Conservation (phyloP, 495 filamentous ascomycete species). For the Elasticomyces elasticus region DNA sequence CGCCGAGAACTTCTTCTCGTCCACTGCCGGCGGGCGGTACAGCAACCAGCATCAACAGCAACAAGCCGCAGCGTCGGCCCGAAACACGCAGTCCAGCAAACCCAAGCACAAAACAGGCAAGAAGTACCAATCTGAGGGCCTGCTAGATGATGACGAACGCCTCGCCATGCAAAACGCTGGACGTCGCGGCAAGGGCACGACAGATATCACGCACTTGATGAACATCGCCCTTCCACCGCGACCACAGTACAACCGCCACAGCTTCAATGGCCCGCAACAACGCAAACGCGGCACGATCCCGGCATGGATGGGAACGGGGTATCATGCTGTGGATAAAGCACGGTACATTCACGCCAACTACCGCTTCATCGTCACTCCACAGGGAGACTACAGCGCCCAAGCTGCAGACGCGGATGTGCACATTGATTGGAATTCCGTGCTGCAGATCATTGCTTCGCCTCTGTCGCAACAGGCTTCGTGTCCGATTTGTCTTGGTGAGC, state of each 20-base stretch:
- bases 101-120: slow-evolving; percentile 62
- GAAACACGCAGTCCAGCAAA: slow-evolving; percentile 63
- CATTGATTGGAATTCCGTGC: slow-evolving; percentile 79
- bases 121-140: slow-evolving; percentile 33
- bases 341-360: slow-evolving; percentile 97
- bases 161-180: slow-evolving; percentile 75
- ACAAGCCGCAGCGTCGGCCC: slow-evolving; percentile 42
- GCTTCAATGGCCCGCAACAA: slow-evolving; percentile 36
- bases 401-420: slow-evolving; percentile 80
- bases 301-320: slow-evolving; percentile 80
- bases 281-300: slow-evolving; percentile 50
- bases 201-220: slow-evolving; percentile 89
- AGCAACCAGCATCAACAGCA: slow-evolving; percentile 36
- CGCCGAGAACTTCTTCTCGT: slow-evolving; percentile 23
- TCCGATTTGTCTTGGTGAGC: slow-evolving; percentile 84
- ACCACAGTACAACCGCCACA: slow-evolving; percentile 51
- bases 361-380: slow-evolving; percentile 84
- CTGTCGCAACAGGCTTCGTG: slow-evolving; percentile 81
- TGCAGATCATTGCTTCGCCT: slow-evolving; percentile 83
- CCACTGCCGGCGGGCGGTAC: slow-evolving; percentile 25
- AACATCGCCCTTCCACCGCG: slow-evolving; percentile 78
- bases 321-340: slow-evolving; percentile 86
- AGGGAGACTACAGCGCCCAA: slow-evolving; percentile 67
- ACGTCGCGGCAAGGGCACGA: slow-evolving; percentile 80
- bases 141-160: slow-evolving; percentile 74